phyloP scores from a whole-genome alignment of 2,329 filamentous ascomycete species.

The Fusarium pseudograminearum region DNA sequence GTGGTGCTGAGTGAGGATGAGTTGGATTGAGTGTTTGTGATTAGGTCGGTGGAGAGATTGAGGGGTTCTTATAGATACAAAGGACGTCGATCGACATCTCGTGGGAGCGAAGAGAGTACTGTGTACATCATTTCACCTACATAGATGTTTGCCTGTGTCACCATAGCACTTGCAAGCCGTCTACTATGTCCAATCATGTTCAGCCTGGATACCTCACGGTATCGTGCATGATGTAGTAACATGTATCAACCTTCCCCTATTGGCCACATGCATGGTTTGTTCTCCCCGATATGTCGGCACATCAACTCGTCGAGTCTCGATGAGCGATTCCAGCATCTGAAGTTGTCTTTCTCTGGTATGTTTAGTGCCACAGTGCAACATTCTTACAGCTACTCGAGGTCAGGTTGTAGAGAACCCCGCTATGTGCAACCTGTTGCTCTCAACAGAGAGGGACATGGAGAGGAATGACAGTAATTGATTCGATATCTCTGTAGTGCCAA shows the following conservation, averaged over 20 bases:
- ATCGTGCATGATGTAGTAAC: not conserved
- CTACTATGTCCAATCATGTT: not conserved
- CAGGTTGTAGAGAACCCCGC: no score
- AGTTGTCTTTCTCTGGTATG: no score
- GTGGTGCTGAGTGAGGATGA: not conserved
- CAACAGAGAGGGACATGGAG: no score
- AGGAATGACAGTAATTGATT: no score
- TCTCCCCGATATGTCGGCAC: not conserved
- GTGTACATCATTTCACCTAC: not conserved
- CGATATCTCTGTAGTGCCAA: no score
- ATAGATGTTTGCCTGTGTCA: not conserved
- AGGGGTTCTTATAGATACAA: not conserved
- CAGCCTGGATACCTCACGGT: fast-evolving
- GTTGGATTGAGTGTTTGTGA: not conserved
- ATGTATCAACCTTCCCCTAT: not conserved
- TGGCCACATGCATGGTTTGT: not conserved
- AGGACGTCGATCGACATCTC: fast-evolving
- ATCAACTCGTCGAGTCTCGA: not conserved
- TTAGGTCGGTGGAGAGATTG: fast-evolving
- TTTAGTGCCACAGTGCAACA: no score
- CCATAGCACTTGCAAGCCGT: fast-evolving
- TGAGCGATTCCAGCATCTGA: no score
- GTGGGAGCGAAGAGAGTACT: fast-evolving
- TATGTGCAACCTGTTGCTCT: no score
- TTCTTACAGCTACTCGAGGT: no score